Conservation (phyloP, 2,329 filamentous ascomycete genomes). For the Amylocarpus encephaloides region DNA sequence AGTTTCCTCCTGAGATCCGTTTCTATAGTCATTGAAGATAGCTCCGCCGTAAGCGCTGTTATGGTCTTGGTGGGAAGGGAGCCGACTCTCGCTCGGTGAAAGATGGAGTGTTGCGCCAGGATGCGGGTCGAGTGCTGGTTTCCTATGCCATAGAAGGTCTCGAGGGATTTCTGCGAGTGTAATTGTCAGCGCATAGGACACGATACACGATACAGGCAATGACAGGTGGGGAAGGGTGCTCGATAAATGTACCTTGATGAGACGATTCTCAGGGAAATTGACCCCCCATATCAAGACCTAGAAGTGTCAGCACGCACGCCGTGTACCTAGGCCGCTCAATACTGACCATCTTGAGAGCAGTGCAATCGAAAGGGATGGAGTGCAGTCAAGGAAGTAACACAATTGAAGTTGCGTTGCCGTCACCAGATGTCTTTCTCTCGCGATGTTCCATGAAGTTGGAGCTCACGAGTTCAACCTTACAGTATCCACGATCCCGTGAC, state of each 20-base stretch:
- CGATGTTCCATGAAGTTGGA: no score
- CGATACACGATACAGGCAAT: background rate
- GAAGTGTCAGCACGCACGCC: slow-evolving; percentile 6
- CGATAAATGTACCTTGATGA: slow-evolving; percentile 63
- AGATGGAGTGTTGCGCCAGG: slow-evolving; percentile 84
- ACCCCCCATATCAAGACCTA: slow-evolving; percentile 74
- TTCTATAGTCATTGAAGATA: slow-evolving; percentile 90
- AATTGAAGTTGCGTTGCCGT: no score
- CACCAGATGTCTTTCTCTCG: no score
- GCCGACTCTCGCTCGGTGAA: slow-evolving; percentile 74
- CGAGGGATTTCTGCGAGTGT: slow-evolving; percentile 58
- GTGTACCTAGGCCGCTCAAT: background rate
- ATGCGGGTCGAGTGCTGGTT: slow-evolving; percentile 62
- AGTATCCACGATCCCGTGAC: slow-evolving; percentile 16
- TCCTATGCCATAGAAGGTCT: slow-evolving; percentile 82
- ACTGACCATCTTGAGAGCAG: slow-evolving; percentile 23
- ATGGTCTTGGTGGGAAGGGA: slow-evolving; percentile 69
- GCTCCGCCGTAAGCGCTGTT: slow-evolving; percentile 73
- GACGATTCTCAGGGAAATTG: slow-evolving; percentile 76
- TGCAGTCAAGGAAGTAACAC: background rate
- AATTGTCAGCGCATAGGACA: background rate
- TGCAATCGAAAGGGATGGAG: slow-evolving; percentile 2
- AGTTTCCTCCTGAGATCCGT: slow-evolving; percentile 75
- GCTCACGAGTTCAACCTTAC: slow-evolving; percentile 3
- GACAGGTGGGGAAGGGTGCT: background rate